These are phyloP conservation scores for Desmodesmus armatus DNA, from an alignment of 139 green algal genomes.

Conservation along the genomic window DNA sequence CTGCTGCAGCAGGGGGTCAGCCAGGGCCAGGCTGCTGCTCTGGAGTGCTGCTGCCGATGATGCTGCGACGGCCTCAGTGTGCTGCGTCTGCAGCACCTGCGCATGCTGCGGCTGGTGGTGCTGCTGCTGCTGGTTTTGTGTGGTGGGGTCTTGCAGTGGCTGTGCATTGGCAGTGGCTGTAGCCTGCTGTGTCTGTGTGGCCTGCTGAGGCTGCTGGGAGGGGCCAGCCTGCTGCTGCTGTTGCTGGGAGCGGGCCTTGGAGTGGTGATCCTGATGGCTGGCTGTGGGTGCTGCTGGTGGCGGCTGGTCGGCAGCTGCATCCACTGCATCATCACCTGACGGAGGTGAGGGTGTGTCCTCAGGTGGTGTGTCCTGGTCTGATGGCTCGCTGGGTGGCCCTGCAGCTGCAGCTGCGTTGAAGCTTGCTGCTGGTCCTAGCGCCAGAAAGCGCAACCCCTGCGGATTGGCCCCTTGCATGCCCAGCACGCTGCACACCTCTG, in stretches of 20 bases:
- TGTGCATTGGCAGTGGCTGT: neutral
- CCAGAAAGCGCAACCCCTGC: neutral
- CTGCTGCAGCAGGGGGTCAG: neutral
- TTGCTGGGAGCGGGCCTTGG: neutral
- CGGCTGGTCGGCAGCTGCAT: too few species aligned
- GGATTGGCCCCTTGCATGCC: too few species aligned
- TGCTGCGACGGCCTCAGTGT: neutral
- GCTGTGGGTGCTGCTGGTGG: neutral
- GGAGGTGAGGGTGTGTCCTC: too few species aligned
- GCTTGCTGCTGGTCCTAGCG: neutral
- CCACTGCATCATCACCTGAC: too few species aligned
- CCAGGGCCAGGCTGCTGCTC: too few species aligned
- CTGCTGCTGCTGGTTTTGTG: neutral
- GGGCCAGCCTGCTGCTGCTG: constrained; percentile 8
- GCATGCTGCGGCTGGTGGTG: neutral
- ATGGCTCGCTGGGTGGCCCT: neutral
- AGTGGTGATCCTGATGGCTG: neutral
- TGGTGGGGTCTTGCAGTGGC: neutral
- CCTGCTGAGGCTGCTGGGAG: neutral
- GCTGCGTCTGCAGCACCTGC: neutral
- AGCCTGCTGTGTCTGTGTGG: neutral
- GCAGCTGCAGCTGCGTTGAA: neutral
- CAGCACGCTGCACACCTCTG: neutral
- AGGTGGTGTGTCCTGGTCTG: neutral
- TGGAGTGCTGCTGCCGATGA: neutral